Base-by-base conservation (phyloP, 2,329 filamentous ascomycete genomes). In the Penicillium digitatum region DNA sequence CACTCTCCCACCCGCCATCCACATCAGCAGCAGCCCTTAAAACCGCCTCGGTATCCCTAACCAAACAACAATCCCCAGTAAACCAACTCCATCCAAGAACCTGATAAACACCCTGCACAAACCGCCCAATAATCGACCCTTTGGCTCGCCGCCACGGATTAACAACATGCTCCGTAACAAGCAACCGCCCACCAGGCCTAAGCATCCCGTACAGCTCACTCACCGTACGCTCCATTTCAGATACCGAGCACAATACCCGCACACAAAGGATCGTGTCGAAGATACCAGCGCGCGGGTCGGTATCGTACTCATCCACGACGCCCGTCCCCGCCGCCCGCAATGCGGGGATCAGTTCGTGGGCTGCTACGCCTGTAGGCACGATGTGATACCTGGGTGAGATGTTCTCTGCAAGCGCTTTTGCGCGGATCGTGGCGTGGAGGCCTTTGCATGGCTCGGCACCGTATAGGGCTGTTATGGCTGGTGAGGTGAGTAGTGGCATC, bases 221-320 rank as follows among this genome's bases (percentile, higher is more conserved):
- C 16, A 77, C 71, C 2, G 79, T 80, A 47, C 73, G 68, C 45
- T 77, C 71, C 22, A 77, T 72, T 39, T 76, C 65, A 0, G 80
- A 79, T 9, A 84, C 78, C 3, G 79, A 79, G 58, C 82, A 85
- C 2, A 84, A 67, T 1, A 83, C 81, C 0, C 81, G 73, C 10
- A 82, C 69, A 55, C 79, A 80, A 46, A 81, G 69, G 44, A 84
- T 80, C 12, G 79, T 79, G 61, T 85, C 82, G 43, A 84, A 82
- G 0, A 82, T 60, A 0, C 76, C 76, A 3, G 66, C 66, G 31
- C 61, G 56, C 0, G 62, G 40, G 7, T 67, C 50, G 4, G 7
- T 16, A 12, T 63, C 54, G 10, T 56, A 56, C 5, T 34, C 45
- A 24, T 52, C 55, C 68, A 65, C 47, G 80, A 68, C 16, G 72